Evolutionary conservation across 2,329 filamentous ascomycete species (phyloP).

Genomic region (Fusarium annulatum): DNA sequence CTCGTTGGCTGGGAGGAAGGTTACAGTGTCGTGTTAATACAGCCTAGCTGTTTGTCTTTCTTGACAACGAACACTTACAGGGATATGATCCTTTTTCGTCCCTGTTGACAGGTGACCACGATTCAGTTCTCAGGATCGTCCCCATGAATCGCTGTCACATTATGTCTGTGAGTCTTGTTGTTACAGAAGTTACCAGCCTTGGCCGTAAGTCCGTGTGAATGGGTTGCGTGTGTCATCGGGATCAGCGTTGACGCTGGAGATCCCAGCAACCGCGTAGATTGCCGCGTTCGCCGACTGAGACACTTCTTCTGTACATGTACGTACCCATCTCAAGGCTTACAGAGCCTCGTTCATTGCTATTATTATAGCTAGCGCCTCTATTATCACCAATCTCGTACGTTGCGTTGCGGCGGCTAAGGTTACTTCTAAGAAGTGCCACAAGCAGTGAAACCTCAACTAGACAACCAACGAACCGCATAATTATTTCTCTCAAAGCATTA

Average conservation of each 20-base stretch:
- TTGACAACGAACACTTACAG: conserved; percentile 9
- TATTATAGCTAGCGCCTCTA: neutral
- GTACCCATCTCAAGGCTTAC: neutral
- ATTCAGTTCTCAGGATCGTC: conserved; percentile 39
- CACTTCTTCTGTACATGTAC: neutral
- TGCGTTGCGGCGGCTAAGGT: neutral
- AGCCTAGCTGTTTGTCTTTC: conserved; percentile 1
- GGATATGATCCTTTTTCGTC: conserved; percentile 5
- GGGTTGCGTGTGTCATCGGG: conserved; percentile 10
- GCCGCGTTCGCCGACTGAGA: conserved; percentile 21
- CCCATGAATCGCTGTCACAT: conserved; percentile 43
- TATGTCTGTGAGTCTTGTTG: conserved; percentile 10
- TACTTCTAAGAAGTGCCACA: conserved; percentile 8
- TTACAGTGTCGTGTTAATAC: conserved; percentile 9
- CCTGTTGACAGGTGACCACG: conserved; percentile 19
- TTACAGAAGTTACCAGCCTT: conserved; percentile 9
- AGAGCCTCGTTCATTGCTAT: neutral
- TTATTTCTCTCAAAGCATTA: conserved; percentile 3
- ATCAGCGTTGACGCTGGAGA: conserved; percentile 27
- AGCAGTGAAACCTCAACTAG: conserved; percentile 19
- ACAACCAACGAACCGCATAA: conserved; percentile 15
- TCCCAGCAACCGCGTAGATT: conserved; percentile 16
- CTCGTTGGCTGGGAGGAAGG: neutral
- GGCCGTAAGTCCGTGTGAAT: conserved; percentile 10
- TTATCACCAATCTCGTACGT: conserved; percentile 1